Evolutionary conservation across 192 early-diverging fungal species (phyloP).

Genomic region (Coemansia sp.): DNA sequence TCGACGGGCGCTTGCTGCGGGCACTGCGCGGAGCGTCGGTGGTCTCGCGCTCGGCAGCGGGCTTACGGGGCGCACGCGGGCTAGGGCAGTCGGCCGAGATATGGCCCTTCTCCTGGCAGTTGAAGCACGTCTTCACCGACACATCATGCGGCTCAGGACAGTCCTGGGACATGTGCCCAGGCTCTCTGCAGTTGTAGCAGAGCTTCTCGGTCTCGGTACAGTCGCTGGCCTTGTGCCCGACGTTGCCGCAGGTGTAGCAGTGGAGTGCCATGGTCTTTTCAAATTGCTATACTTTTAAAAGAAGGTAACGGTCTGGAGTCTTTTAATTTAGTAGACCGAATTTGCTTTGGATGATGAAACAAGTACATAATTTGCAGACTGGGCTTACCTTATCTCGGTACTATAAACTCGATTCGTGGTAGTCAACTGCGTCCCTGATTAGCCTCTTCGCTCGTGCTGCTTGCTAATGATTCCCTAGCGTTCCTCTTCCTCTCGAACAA

Average conservation of each 20-base stretch:
- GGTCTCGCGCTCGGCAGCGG: neutral
- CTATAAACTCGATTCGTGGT: neutral
- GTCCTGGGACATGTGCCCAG: conserved; percentile 44
- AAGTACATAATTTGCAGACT: no score
- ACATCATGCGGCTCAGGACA: conserved; percentile 45
- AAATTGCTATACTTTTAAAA: conserved; percentile 1
- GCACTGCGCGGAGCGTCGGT: conserved; percentile 2
- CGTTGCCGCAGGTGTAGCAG: conserved; percentile 47
- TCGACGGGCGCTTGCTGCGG: neutral
- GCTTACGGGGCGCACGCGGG: neutral
- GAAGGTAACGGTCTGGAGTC: neutral
- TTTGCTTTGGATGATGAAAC: no score
- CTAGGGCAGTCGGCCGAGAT: conserved; percentile 46
- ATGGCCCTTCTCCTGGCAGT: conserved; percentile 53
- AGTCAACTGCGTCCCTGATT: neutral
- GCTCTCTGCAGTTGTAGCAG: conserved; percentile 57
- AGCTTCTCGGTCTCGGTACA: conserved; percentile 16
- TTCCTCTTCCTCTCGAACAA: neutral
- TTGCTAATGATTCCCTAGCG: neutral
- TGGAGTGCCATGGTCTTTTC: conserved; percentile 18
- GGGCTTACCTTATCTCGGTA: neutral
- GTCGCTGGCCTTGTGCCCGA: conserved; percentile 28
- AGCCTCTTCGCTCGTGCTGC: neutral
- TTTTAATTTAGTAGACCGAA: no score
- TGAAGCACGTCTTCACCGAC: conserved; percentile 53